These are phyloP conservation scores for Botrytis porri DNA, from an alignment of 2,329 filamentous ascomycete genomes.

Conservation along the genomic window DNA sequence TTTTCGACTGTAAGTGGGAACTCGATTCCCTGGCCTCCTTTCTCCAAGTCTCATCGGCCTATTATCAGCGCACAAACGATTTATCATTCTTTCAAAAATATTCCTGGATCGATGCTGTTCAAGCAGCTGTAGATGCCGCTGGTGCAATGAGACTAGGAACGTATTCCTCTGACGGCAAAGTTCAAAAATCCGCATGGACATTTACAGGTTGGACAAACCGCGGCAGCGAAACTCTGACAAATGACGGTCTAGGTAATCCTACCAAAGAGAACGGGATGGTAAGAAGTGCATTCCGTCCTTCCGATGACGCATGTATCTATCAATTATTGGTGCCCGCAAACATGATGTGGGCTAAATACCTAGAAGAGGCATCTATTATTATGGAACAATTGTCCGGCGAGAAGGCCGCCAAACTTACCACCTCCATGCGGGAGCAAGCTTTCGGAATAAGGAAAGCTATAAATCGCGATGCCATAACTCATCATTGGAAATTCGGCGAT, in stretches of 20 bases:
- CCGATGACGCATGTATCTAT: constrained; percentile 78
- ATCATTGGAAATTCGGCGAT: constrained; percentile 58
- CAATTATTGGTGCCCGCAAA: constrained; percentile 88
- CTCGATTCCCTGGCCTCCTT: constrained; percentile 88
- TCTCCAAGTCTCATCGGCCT: constrained; percentile 75
- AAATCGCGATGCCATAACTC: constrained; percentile 66
- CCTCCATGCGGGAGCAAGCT: constrained; percentile 55
- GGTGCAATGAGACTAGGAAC: constrained; percentile 71
- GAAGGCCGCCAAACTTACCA: constrained; percentile 47
- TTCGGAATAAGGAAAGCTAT: constrained; percentile 65
- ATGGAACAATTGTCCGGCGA: constrained; percentile 49
- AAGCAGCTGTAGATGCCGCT: constrained; percentile 65
- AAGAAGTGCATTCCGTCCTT: constrained; percentile 83
- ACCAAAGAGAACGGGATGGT: constrained; percentile 74
- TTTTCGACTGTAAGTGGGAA: constrained; percentile 97
- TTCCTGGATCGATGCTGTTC: constrained; percentile 70
- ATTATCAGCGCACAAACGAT: constrained; percentile 70
- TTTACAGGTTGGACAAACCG: constrained; percentile 72
- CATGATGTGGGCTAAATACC: constrained; percentile 72
- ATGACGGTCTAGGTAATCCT: constrained; percentile 76
- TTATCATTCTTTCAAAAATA: constrained; percentile 68
- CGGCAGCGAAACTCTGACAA: constrained; percentile 77
- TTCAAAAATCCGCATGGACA: constrained; percentile 63
- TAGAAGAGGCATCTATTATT: constrained; percentile 51
- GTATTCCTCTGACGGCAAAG: constrained; percentile 57